phyloP scores from a whole-genome alignment of 371 early-diverging fungal genomes.

The Actinomortierella wolfii region DNA sequence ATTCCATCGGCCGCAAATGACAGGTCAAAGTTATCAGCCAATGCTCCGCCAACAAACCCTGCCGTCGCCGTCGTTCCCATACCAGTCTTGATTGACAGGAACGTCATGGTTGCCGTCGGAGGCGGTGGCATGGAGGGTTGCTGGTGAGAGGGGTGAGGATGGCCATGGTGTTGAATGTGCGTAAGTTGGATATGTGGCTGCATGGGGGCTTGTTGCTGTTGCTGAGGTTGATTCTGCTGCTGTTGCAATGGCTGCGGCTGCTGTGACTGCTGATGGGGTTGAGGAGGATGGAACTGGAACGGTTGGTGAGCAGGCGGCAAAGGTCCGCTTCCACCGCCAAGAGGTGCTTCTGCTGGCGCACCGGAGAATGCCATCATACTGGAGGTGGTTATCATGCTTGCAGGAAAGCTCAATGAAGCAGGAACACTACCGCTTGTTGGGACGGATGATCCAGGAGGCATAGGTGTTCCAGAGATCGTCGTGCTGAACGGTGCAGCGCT shows the following conservation, averaged over 20 bases:
- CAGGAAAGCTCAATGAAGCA: background rate
- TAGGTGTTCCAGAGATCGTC: slow-evolving; percentile 8
- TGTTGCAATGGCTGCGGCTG: slow-evolving; percentile 13
- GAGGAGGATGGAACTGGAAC: background rate
- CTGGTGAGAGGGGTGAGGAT: slow-evolving; percentile 2
- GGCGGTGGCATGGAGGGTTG: background rate
- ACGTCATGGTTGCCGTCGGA: background rate
- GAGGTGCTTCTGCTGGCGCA: slow-evolving; percentile 3
- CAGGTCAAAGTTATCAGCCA: background rate
- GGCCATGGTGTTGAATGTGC: slow-evolving; percentile 1
- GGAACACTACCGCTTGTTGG: too few species aligned
- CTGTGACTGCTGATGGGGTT: background rate
- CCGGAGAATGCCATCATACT: slow-evolving; percentile 10
- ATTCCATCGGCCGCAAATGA: background rate
- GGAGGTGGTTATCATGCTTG: background rate
- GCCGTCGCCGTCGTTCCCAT: background rate
- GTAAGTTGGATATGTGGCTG: slow-evolving; percentile 23
- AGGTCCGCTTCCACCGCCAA: background rate
- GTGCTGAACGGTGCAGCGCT: slow-evolving; percentile 4
- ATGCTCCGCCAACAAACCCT: background rate
- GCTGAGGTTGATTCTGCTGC: slow-evolving; percentile 12
- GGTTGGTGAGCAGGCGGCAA: too few species aligned
- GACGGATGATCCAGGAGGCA: slow-evolving; percentile 5
- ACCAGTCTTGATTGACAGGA: background rate
- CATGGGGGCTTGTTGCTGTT: slow-evolving; percentile 21